Conservation (phyloP, 805 yeast species). For the Nakazawaea peltata region DNA sequence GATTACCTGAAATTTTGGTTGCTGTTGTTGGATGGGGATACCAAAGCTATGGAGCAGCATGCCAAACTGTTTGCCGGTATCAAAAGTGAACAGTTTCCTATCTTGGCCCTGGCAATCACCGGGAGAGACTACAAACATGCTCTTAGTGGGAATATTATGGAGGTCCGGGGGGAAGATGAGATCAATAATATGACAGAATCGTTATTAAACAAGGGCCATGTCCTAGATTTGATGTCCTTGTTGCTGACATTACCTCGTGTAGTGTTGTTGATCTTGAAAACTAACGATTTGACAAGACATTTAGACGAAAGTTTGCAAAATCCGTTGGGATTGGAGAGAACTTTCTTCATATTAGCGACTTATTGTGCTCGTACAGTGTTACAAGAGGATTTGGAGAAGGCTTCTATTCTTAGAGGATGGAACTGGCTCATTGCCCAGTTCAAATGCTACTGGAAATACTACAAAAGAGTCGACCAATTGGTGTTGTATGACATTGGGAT, state of each 20-base stretch:
- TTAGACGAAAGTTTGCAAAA: conserved; percentile 76
- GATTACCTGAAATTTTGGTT: conserved; percentile 92
- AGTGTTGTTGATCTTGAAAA: conserved; percentile 79
- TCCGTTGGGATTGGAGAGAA: conserved; percentile 81
- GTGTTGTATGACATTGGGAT: conserved; percentile 17
- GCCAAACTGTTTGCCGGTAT: conserved; percentile 78
- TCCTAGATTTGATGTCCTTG: conserved; percentile 72
- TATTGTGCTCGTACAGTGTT: conserved; percentile 82
- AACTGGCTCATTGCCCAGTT: conserved; percentile 11
- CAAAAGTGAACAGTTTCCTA: conserved; percentile 65
- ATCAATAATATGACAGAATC: conserved; percentile 57
- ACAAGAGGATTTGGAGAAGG: conserved; percentile 47
- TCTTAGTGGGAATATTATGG: conserved; percentile 50
- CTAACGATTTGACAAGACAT: conserved; percentile 87
- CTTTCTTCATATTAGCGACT: conserved; percentile 81
- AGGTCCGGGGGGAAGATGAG: conserved; percentile 53
- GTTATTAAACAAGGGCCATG: conserved; percentile 51
- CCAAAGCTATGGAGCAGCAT: conserved; percentile 57
- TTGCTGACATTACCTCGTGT: conserved; percentile 76
- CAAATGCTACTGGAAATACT: conserved; percentile 22
- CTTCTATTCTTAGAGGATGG: conserved; percentile 8
- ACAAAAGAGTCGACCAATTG: conserved; percentile 18
- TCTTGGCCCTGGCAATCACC: conserved; percentile 89
- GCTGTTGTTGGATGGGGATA: conserved; percentile 68
- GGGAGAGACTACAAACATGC: conserved; percentile 86